Percentiles rank a stretch among this genome's conserved stretches.
phyloP scores from a whole-genome alignment of 177 flowering plant genomes.

The Vitis hybrid region DNA sequence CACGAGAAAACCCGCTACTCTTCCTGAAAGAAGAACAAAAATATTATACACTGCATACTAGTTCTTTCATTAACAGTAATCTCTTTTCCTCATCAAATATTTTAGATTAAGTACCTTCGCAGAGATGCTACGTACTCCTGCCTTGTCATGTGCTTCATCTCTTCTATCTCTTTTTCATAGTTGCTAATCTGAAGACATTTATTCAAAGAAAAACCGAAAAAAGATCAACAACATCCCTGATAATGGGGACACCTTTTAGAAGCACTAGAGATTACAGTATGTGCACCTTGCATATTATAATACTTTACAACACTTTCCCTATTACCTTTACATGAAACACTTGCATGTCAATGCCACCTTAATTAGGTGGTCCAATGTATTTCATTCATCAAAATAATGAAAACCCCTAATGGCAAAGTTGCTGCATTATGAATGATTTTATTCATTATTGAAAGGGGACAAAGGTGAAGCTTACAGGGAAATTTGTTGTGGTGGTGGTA shows the following conservation, averaged over 20 bases:
- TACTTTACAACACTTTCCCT: neutral
- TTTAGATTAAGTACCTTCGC: conserved; percentile 42
- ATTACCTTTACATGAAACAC: neutral
- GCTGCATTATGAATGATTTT: neutral
- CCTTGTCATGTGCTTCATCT: conserved; percentile 97
- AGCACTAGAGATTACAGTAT: neutral
- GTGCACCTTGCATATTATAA: neutral
- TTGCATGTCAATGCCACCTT: neutral
- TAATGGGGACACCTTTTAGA: conserved; percentile 9
- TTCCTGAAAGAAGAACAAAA: conserved; percentile 47
- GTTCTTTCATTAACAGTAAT: neutral
- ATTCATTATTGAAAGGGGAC: neutral
- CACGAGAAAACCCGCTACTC: conserved; percentile 95
- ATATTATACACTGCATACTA: neutral
- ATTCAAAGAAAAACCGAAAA: neutral
- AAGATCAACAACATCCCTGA: neutral
- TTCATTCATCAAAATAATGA: neutral
- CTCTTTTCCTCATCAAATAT: too few species aligned
- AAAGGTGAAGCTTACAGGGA: conserved; percentile 57
- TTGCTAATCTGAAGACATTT: conserved; percentile 40
- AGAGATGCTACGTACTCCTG: conserved; percentile 93
- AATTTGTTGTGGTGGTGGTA: conserved; percentile 82
- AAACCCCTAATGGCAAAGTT: neutral
- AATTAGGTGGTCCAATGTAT: neutral
- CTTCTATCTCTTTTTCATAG: conserved; percentile 85